A percentile compares a stretch with the other conserved stretches of the same genome.
Evolutionary conservation across 2,329 filamentous ascomycete species (phyloP).

Genomic region (Aspergillus luchuensis): DNA sequence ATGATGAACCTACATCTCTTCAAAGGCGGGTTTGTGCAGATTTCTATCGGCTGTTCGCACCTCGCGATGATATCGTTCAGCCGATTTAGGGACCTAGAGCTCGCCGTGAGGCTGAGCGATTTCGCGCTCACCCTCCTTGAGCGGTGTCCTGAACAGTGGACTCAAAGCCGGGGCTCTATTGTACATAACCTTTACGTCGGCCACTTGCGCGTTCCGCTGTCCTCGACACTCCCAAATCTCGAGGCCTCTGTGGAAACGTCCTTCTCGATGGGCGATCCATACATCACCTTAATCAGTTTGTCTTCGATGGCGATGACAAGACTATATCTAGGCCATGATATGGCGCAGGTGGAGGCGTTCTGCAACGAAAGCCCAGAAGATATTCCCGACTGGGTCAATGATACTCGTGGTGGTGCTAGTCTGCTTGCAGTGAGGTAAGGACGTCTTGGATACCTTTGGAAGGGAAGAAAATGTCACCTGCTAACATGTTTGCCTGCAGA

Average conservation of each 20-base stretch:
- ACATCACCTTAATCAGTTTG: conserved; percentile 60
- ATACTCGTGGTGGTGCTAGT: conserved; percentile 61
- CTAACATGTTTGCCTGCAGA: conserved; percentile 24
- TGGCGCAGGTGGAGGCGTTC: conserved; percentile 60
- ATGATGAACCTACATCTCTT: conserved; percentile 59
- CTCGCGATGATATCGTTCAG: conserved; percentile 58
- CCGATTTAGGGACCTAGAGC: conserved; percentile 59
- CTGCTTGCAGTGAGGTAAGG: conserved; percentile 53
- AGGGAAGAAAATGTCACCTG: not conserved
- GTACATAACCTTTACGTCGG: conserved; percentile 63
- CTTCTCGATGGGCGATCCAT: conserved; percentile 60
- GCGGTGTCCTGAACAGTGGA: conserved; percentile 56
- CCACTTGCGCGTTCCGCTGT: conserved; percentile 58
- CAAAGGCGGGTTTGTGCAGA: conserved; percentile 58
- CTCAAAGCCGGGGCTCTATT: conserved; percentile 57
- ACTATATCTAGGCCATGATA: conserved; percentile 59
- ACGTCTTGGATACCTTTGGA: not conserved
- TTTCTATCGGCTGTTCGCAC: conserved; percentile 61
- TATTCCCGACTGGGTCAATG: conserved; percentile 58
- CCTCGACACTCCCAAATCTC: conserved; percentile 54
- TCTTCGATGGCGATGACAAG: conserved; percentile 60
- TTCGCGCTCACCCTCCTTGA: conserved; percentile 56
- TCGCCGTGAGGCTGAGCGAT: conserved; percentile 57
- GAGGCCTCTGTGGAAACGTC: conserved; percentile 59
- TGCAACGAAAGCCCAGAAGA: conserved; percentile 60